Base-by-base conservation (phyloP, 768 basidiomycete genomes). In the Phlebiopsis flavidoalba region DNA sequence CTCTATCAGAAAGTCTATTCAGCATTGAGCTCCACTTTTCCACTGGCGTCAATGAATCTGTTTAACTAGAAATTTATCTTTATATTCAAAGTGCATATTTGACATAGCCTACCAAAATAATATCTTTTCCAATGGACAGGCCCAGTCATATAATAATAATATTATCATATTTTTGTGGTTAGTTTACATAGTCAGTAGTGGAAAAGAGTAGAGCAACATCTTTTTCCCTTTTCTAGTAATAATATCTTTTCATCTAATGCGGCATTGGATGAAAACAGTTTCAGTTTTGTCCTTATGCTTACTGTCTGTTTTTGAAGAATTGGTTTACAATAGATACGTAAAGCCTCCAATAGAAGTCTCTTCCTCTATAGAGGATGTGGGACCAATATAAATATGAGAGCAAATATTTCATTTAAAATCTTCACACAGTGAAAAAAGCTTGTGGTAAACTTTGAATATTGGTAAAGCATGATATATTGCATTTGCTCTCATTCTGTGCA, bases 401-500 rank as follows among this genome's bases (percentile, higher is more conserved):
- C 62, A 17, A 76, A 58, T 0, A 74, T 64, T 5, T 75, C 69
- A 56, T 73, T 68, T 11, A 79, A n/a, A 2, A n/a, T 78, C 75
- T 3, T 66, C 63, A 1, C 26, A 19, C 1, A 66, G 65, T 0
- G 74, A 75, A 1, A 77, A 77, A 0, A 78, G 58, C 1, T 22
- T 59, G n/a, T 64, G 8, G 59, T 75, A 77, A 0, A 78, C 60
- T 43, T 71, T 74, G 0, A 63, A 60, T 0, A 68, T 67, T 10
- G 76, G 76, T 15, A 67, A 66, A 7, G 66, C 63, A 64, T 73
- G 77, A 17, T 68, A 65, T 2, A 76, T 67, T 0, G 67, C 65
- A 66, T 77, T 77, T 0, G 73, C 74, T 0, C 55, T 63, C 74
- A 78, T 74, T 57, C 74, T 74, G 5, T 60, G 36, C 51, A 63